These are phyloP conservation scores for Polychytrium aggregatum DNA, from an alignment of 192 early-diverging fungal genomes.

Conservation along the genomic window DNA sequence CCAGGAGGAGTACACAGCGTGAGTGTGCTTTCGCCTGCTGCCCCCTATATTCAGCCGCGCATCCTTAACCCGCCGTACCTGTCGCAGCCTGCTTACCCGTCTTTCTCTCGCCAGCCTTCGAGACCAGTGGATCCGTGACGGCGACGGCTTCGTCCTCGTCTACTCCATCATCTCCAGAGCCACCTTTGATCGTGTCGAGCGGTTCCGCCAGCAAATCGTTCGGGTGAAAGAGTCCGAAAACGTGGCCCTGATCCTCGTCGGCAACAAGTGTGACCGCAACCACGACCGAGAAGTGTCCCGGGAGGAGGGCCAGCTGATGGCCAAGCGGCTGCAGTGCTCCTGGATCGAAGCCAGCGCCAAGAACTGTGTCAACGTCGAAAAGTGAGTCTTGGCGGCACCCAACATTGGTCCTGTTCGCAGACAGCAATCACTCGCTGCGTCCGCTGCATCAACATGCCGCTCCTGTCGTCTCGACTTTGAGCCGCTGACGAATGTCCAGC, in stretches of 20 bases:
- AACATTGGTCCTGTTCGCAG: no score
- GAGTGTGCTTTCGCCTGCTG: conserved; percentile 3
- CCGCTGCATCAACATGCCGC: no score
- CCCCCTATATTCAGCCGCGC: background rate
- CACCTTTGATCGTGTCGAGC: conserved; percentile 84
- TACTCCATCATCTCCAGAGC: conserved; percentile 86
- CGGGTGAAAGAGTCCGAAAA: conserved; percentile 91
- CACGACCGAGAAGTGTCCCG: conserved; percentile 71
- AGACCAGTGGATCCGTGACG: conserved; percentile 94
- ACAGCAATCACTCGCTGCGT: no score
- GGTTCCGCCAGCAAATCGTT: conserved; percentile 85
- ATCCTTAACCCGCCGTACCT: no score
- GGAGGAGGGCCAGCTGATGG: conserved; percentile 73
- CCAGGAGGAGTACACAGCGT: conserved; percentile 87
- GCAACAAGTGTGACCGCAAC: conserved; percentile 86
- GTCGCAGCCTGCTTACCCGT: no score
- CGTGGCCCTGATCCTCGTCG: conserved; percentile 75
- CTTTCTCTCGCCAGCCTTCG: conserved; percentile 41
- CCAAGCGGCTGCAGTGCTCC: conserved; percentile 59
- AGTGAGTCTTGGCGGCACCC: no score
- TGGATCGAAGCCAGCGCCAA: conserved; percentile 89
- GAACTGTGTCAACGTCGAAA: conserved; percentile 84
- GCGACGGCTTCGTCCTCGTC: conserved; percentile 89
- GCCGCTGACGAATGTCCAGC: no score
- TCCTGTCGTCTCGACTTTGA: no score